A percentile compares a stretch with the other conserved stretches of the same genome.
Evolutionary conservation across 257 asterid genomes (phyloP).

Genomic region (Primulina huaijiensis): DNA sequence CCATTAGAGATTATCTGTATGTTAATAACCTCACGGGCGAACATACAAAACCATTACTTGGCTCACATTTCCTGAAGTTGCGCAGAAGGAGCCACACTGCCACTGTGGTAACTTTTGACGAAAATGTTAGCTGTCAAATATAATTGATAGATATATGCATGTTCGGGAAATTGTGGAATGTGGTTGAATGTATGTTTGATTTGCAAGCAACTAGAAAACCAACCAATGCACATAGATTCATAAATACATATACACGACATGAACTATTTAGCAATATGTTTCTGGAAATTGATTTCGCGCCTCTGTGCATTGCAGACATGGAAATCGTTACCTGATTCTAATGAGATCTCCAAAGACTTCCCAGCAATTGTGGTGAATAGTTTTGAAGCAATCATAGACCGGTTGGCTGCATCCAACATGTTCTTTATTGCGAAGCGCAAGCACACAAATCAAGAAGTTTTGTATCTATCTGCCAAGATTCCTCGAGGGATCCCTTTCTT

Average conservation of each 20-base stretch:
- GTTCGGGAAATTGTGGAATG: not conserved
- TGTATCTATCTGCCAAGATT: constrained; percentile 88
- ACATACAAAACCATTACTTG: not conserved
- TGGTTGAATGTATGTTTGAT: not conserved
- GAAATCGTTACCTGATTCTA: constrained; percentile 95
- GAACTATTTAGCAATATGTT: not conserved
- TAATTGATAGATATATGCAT: not conserved
- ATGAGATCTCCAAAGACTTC: constrained; percentile 79
- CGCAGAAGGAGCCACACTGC: not conserved
- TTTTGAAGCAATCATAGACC: constrained; percentile 66
- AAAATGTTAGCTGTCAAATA: not conserved
- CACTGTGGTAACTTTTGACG: constrained; percentile 5
- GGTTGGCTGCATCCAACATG: constrained; percentile 64
- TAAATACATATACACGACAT: not conserved
- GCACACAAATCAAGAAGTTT: constrained; percentile 77
- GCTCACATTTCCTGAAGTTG: constrained; percentile 3
- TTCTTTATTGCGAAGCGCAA: constrained; percentile 96
- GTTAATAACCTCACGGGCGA: not conserved
- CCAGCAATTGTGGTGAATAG: constrained; percentile 67
- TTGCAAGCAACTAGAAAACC: not conserved
- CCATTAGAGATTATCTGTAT: not conserved
- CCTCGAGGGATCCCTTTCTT: constrained; percentile 83
- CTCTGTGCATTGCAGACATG: constrained; percentile 58
- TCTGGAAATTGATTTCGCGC: constrained; percentile 21
- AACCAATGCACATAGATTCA: not conserved